phyloP scores from a whole-genome alignment of 805 yeast genomes.

The Cyberlindnera bimundalis region DNA sequence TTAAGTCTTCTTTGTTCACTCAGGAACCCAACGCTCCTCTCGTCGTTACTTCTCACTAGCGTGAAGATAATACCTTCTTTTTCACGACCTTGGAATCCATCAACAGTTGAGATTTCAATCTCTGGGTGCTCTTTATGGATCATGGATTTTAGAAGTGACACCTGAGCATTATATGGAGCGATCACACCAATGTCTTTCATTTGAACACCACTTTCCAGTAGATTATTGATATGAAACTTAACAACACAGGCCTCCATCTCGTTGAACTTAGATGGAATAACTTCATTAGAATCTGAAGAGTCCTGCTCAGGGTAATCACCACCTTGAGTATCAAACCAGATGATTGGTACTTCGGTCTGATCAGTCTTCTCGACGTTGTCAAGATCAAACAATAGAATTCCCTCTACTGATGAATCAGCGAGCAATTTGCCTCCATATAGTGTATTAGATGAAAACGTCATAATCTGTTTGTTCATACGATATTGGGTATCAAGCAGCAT shows the following conservation, averaged over 20 bases:
- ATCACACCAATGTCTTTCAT: constrained; percentile 73
- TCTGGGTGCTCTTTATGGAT: constrained; percentile 26
- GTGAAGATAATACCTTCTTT: constrained; percentile 81
- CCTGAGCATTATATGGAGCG: constrained; percentile 90
- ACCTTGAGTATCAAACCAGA: constrained; percentile 95
- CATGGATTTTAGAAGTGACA: constrained; percentile 41
- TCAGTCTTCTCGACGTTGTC: constrained; percentile 47
- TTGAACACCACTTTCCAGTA: constrained; percentile 51
- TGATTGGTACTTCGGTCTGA: constrained; percentile 50
- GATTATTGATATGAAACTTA: constrained; percentile 47
- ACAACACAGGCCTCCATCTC: constrained; percentile 72
- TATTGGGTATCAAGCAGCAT: constrained; percentile 74
- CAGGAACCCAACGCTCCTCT: constrained; percentile 74
- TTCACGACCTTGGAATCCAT: constrained; percentile 96
- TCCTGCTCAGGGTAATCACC: constrained; percentile 71
- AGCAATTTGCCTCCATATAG: constrained; percentile 60
- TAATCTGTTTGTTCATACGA: constrained; percentile 77
- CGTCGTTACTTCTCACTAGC: constrained; percentile 76
- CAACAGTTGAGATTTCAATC: constrained; percentile 85
- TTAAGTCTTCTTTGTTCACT: constrained; percentile 76
- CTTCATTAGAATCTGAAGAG: constrained; percentile 28
- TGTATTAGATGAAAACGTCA: constrained; percentile 69
- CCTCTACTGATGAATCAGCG: constrained; percentile 59
- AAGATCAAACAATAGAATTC: constrained; percentile 52
- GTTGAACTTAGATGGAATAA: constrained; percentile 62